These are phyloP conservation scores for Physcia stellaris DNA, from an alignment of 495 filamentous ascomycete species.

Conservation along the genomic window DNA sequence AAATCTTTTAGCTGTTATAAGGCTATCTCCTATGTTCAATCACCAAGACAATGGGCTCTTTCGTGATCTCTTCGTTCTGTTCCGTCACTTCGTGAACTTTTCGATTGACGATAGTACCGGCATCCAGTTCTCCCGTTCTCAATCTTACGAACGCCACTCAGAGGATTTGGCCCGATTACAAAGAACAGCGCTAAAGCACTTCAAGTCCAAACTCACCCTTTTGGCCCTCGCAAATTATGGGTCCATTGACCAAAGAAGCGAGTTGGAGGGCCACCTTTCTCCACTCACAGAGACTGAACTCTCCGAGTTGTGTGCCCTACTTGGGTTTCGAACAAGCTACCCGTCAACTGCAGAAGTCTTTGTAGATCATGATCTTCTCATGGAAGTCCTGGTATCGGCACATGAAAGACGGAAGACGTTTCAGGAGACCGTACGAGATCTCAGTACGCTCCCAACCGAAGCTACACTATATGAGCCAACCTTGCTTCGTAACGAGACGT, in stretches of 20 bases:
- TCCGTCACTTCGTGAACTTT: conserved; percentile 78
- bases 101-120: conserved; percentile 86
- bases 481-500: conserved; percentile 74
- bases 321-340: conserved; percentile 72
- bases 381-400: conserved; percentile 62
- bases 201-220: conserved; percentile 81
- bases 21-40: conserved; percentile 64
- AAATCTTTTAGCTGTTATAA: conserved; percentile 71
- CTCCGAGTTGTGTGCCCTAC: conserved; percentile 45
- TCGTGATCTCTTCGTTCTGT: conserved; percentile 63
- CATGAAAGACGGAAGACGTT: conserved; percentile 74
- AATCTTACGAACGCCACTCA: conserved; percentile 71
- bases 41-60: conserved; percentile 62
- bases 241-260: conserved; percentile 63
- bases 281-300: conserved; percentile 62
- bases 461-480: conserved; percentile 67
- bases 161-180: conserved; percentile 65
- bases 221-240: conserved; percentile 87
- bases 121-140: conserved; percentile 50
- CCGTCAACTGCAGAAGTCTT: conserved; percentile 51
- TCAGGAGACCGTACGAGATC: conserved; percentile 57
- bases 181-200: conserved; percentile 64
- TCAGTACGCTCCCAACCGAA: conserved; percentile 75
- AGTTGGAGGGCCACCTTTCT: conserved; percentile 65
- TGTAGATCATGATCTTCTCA: conserved; percentile 50